Conservation (phyloP, 176 grass and related monocot species). For the Bonia amplexicaulis region DNA sequence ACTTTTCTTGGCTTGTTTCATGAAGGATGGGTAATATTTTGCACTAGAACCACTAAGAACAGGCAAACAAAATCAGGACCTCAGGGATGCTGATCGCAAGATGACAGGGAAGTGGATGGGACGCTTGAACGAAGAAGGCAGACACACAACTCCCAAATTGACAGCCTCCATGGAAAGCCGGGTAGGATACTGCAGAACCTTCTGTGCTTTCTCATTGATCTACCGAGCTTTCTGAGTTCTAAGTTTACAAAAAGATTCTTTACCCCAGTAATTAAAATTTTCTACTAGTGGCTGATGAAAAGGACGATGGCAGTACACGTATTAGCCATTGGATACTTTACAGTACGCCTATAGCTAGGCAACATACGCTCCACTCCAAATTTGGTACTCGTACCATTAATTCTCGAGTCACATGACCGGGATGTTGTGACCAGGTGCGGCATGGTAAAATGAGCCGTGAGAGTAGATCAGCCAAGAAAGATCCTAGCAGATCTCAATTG, state of each 20-base stretch:
- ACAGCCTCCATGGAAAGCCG: not conserved
- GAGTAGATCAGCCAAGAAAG: not conserved
- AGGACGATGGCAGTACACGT: too few species aligned
- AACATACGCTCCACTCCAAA: not conserved
- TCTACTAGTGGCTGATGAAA: not conserved
- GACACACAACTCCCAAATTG: not conserved
- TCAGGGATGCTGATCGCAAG: constrained; percentile 23
- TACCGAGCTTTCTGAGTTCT: not conserved
- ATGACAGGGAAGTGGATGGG: constrained; percentile 17
- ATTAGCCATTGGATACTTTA: not conserved
- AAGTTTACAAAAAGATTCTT: not conserved
- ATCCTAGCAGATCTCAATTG: not conserved
- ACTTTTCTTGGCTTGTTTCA: not conserved
- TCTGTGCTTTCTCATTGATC: not conserved
- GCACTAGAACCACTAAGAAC: not conserved
- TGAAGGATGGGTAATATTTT: not conserved
- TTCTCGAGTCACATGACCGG: not conserved
- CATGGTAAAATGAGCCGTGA: not conserved
- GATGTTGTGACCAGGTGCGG: not conserved
- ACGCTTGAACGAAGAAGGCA: not conserved
- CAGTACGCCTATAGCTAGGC: not conserved
- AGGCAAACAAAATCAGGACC: not conserved
- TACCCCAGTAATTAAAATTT: not conserved
- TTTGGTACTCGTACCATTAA: not conserved
- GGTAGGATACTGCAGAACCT: not conserved